Percentiles rank a stretch among this genome's conserved stretches.
Conservation (phyloP, 2,329 filamentous ascomycete species). For the Pestalotiopsis sp. region DNA sequence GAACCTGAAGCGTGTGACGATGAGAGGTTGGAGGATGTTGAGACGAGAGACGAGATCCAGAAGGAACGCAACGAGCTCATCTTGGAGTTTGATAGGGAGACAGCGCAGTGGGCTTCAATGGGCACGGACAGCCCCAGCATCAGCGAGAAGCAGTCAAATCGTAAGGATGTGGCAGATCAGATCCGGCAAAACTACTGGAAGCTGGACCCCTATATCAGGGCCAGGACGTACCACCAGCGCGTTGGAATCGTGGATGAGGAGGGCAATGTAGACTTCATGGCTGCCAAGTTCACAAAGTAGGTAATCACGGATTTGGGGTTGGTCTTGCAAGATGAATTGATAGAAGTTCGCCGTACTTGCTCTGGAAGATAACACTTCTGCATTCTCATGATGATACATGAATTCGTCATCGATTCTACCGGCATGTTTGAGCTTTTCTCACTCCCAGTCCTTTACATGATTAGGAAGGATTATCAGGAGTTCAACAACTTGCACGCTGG, state of each 20-base stretch:
- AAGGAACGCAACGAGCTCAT: conserved; percentile 54
- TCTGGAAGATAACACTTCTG: neutral
- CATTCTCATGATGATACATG: neutral
- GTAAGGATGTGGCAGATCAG: conserved; percentile 50
- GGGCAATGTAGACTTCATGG: conserved; percentile 12
- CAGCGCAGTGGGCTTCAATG: conserved; percentile 58
- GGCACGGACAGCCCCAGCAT: conserved; percentile 28
- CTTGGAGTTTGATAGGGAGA: conserved; percentile 58
- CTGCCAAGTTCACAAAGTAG: neutral
- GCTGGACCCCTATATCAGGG: conserved; percentile 68
- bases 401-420: neutral
- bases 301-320: neutral
- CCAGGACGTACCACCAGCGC: conserved; percentile 64
- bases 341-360: neutral
- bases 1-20: conserved; percentile 65
- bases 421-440: neutral
- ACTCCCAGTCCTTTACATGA: neutral
- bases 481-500: no score
- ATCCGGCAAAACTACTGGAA: conserved; percentile 69
- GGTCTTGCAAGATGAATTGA: neutral
- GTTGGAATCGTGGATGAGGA: conserved; percentile 47
- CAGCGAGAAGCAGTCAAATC: conserved; percentile 30
- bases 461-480: no score
- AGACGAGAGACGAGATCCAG: conserved; percentile 48
- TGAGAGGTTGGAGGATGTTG: conserved; percentile 46